Base-by-base conservation (phyloP, 2,329 filamentous ascomycete species). In the Xylaria sp. region DNA sequence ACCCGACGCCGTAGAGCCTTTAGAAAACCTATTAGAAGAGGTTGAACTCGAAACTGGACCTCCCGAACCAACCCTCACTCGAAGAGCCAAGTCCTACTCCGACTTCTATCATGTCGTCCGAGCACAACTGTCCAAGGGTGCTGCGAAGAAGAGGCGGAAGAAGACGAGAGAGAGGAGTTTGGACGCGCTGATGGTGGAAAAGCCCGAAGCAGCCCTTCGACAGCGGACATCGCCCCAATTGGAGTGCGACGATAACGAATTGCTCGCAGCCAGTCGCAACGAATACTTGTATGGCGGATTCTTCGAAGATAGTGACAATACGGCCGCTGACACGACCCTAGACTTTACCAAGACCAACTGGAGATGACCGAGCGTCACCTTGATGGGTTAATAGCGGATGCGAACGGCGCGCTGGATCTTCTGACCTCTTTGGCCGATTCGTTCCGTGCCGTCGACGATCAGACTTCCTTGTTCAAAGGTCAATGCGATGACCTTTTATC, bases 401-500 rank as follows among this genome's bases (percentile, higher is more conserved):
- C 93, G 1, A 84, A 90, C 50, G 82, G 82, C 17, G 89, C 92
- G 0, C 79, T 99, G 38, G 80, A 86, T 40, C 79, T 95, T 17
- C 80, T 99, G 22, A 87, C 89, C 16, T 86, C 83, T 0, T 80
- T 99, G 16, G 92, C 92, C 13, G 84, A 88, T 64, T 93, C 92
- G 4, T 99, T 99, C 76, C 87, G 88, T 62, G 80, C 88, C 0
- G 93, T 99, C 44, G 92, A 97, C 65, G 79, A 84, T 8, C 93
- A 97, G 74, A 99, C 94, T 0, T 90, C 89, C n/a, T 88, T 89
- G 13, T 97, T 99, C 76, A 90, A 92, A 69, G 85, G 88, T 43
- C 92, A 96, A 72, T 99, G 94, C 73, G 91, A 97, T 69, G 89
- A 91, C 52, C 80, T 99, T 2, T 76, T 97, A 24, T 79, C 83